These are phyloP conservation scores for Myxozyma kluyveri DNA, from an alignment of 805 yeast species.

Conservation along the genomic window DNA sequence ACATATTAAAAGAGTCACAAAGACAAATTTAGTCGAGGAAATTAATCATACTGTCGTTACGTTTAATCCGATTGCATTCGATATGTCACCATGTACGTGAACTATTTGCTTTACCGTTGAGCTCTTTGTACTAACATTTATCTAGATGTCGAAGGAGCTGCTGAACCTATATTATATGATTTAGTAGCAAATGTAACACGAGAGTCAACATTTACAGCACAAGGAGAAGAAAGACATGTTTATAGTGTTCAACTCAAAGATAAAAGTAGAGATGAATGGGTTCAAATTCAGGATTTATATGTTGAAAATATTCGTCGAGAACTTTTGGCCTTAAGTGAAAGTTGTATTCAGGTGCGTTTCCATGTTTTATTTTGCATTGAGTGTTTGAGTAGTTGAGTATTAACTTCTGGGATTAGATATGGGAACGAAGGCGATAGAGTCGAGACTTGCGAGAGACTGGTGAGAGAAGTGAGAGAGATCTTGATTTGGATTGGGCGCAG, in stretches of 20 bases:
- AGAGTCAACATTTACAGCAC: slow-evolving; percentile 36
- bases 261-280: slow-evolving; percentile 50
- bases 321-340: slow-evolving; percentile 58
- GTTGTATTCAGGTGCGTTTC: slow-evolving; percentile 61
- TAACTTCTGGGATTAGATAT: slow-evolving; percentile 5
- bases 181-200: slow-evolving; percentile 51
- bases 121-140: neutral
- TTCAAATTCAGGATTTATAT: slow-evolving; percentile 53
- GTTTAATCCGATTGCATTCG: slow-evolving; percentile 47
- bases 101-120: neutral
- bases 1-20: slow-evolving; percentile 55
- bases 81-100: slow-evolving; percentile 38
- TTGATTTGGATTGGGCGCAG: too few species aligned
- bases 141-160: slow-evolving; percentile 21
- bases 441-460: too few species aligned
- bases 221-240: slow-evolving; percentile 36
- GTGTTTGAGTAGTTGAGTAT: neutral
- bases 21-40: slow-evolving; percentile 40
- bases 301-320: slow-evolving; percentile 52
- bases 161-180: slow-evolving; percentile 40
- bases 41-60: slow-evolving; percentile 63
- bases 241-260: slow-evolving; percentile 55
- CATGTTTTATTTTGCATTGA: slow-evolving; percentile 39
- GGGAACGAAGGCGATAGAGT: slow-evolving; percentile 23
- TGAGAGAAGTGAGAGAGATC: too few species aligned